Evolutionary conservation across 805 yeast species (phyloP), one percentile per base, ranked within the genome.

Genomic region (Cyberlindnera euphorbiiphila): DNA sequence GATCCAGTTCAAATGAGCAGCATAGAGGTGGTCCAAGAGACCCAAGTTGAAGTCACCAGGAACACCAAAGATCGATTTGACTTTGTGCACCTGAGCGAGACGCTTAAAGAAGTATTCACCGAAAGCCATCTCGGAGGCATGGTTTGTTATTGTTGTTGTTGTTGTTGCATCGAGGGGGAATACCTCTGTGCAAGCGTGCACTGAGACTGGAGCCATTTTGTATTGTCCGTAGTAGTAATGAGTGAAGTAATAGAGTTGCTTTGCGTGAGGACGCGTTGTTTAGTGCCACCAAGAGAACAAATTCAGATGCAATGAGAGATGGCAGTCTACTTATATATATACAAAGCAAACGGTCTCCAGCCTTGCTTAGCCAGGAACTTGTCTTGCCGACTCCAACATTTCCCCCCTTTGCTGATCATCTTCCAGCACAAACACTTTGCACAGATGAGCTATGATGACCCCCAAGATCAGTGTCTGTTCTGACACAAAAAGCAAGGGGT

Each of bases 21-120:
- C 61, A 52, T 84, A 80, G 31, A 83, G 56, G 52, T 81, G 76
- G 57, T 85, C 95, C 50, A 85, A 63, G 17, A 85, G 62, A 6
- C 72, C 69, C 46, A 82, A 60, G 57, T 82, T 81, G 63, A 78
- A 83, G 51, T 83, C 89, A 22, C 91, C 93, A 1, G 91, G 89
- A 17, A 83, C 85, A 34, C 89, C 89, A 60, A 83, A 83, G 10
- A 81, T 62, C 1, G 85, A 72, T 42, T 68, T 66, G 4, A 82
- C 74, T 29, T 75, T 80, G 19, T 74, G 61, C 2, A 69, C 57
- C 33, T 72, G 73, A 8, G 62, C 46, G 24, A 83, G 58, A 51
- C 89, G 65, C 36, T 69, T 66, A 54, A 81, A 80, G 9, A 83
- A 51, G 49, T 77, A 82, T 46, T 79, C 85, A 4, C 87, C 86